phyloP scores from a whole-genome alignment of 192 early-diverging fungal genomes.

The Piromyces sp. region DNA sequence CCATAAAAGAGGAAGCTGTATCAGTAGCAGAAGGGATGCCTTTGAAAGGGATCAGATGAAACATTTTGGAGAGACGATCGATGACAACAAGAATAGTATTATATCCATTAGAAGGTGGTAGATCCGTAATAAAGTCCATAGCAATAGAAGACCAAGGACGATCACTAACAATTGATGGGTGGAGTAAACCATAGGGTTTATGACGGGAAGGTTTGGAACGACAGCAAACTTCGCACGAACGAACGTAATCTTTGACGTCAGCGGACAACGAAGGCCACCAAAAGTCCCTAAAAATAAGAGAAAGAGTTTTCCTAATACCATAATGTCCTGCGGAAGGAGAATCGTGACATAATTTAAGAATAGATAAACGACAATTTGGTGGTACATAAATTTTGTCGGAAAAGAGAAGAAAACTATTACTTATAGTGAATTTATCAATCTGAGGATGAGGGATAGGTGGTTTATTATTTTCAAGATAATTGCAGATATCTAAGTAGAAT shows the following conservation, averaged over 20 bases:
- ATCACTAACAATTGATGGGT: slow-evolving; percentile 9
- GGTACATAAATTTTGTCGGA: too few relatives aligned
- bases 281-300: slow-evolving; percentile 10
- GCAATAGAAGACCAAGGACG: slow-evolving; percentile 21
- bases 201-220: slow-evolving; percentile 12
- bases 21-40: background rate
- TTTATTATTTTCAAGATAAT: too few relatives aligned
- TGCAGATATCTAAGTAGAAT: too few relatives aligned
- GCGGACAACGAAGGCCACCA: slow-evolving; percentile 14
- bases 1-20: background rate
- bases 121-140: slow-evolving; percentile 23
- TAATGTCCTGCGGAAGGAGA: slow-evolving; percentile 11
- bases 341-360: slow-evolving; percentile 7
- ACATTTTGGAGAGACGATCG: slow-evolving; percentile 8
- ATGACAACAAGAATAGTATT: too few relatives aligned
- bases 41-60: background rate
- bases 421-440: too few relatives aligned
- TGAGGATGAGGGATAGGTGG: too few relatives aligned
- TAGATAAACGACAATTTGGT: too few relatives aligned
- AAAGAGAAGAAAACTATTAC: too few relatives aligned
- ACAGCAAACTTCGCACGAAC: slow-evolving; percentile 11
- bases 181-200: slow-evolving; percentile 14
- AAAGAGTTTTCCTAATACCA: slow-evolving; percentile 12
- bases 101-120: slow-evolving; percentile 6
- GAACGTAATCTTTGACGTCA: slow-evolving; percentile 13